Conservation (phyloP, 176 grass and related monocot genomes). For the Carex kokanica region DNA sequence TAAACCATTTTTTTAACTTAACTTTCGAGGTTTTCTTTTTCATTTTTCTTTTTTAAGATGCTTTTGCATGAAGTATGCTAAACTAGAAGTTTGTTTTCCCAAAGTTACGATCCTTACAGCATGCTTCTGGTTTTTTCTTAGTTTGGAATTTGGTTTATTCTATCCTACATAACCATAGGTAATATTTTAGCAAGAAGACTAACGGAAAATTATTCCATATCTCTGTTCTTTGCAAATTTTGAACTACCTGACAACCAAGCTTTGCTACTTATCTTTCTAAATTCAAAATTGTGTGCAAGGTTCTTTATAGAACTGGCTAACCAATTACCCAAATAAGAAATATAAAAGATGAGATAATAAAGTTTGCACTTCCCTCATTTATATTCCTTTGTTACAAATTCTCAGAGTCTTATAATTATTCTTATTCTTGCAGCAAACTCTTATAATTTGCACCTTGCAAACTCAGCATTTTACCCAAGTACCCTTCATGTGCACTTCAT, state of each 20-base stretch:
- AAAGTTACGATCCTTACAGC: too few relatives aligned
- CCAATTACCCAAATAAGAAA: constrained; percentile 20
- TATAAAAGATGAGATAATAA: constrained; percentile 12
- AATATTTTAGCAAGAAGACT: constrained; percentile 13
- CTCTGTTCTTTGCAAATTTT: constrained; percentile 11
- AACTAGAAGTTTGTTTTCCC: too few relatives aligned
- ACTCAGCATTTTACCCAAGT: constrained; percentile 4
- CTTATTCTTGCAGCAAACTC: constrained; percentile 14
- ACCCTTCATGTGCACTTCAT: constrained; percentile 21
- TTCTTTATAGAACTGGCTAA: constrained; percentile 9
- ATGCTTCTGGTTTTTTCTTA: constrained; percentile 10
- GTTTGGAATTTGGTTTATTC: constrained; percentile 14
- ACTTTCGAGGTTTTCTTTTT: not conserved
- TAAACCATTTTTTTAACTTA: not conserved
- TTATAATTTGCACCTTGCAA: constrained; percentile 13
- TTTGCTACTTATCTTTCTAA: constrained; percentile 3
- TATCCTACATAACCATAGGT: not conserved
- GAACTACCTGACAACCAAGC: constrained; percentile 20
- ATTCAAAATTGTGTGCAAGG: constrained; percentile 8
- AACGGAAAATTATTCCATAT: constrained; percentile 11
- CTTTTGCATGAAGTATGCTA: not conserved
- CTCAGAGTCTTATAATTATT: not conserved
- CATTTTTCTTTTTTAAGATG: not conserved
- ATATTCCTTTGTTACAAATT: not conserved
- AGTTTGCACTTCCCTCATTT: not conserved